phyloP scores from a whole-genome alignment of 202 grass and related monocot species.

The Saccharum hybrid region DNA sequence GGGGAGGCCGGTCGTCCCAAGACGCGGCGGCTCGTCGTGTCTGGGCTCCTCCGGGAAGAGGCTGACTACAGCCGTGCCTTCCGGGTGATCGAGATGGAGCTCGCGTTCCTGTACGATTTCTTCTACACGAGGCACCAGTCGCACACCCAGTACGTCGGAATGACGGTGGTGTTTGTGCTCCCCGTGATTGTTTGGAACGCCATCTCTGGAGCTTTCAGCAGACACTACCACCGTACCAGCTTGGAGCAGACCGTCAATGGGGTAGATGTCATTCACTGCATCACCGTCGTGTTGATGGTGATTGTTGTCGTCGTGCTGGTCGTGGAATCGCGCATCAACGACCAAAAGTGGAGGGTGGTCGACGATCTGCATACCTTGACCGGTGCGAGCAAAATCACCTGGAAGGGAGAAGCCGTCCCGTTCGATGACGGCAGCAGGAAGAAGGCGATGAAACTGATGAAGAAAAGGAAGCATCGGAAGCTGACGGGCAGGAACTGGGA shows the following conservation, averaged over 20 bases:
- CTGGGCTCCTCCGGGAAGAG: constrained; percentile 14
- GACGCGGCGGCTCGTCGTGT: constrained; percentile 11
- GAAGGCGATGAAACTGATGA: constrained; percentile 1
- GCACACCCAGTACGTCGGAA: constrained; percentile 7
- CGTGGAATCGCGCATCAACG: constrained; percentile 19
- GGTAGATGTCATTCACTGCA: not conserved
- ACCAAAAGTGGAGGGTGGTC: constrained; percentile 24
- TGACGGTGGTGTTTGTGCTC: constrained; percentile 11
- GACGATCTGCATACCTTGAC: constrained; percentile 21
- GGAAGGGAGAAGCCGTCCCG: not conserved
- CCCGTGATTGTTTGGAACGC: not conserved
- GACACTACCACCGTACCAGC: constrained; percentile 15
- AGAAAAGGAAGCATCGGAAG: constrained; percentile 25
- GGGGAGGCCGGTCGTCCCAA: constrained; percentile 12
- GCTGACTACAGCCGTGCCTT: not conserved
- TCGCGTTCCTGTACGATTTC: constrained; percentile 37
- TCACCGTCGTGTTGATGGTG: constrained; percentile 21
- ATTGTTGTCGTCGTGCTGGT: not conserved
- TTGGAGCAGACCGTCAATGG: constrained; percentile 20
- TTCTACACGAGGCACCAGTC: constrained; percentile 32
- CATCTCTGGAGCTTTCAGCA: constrained; percentile 31
- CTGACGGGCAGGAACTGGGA: not conserved
- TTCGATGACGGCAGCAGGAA: constrained; percentile 24
- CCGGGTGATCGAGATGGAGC: constrained; percentile 23
- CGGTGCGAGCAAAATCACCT: constrained; percentile 7